A percentile compares a stretch with the other conserved stretches of the same genome.
Conservation (phyloP, 768 basidiomycete species). For the Suillus alpinus region DNA sequence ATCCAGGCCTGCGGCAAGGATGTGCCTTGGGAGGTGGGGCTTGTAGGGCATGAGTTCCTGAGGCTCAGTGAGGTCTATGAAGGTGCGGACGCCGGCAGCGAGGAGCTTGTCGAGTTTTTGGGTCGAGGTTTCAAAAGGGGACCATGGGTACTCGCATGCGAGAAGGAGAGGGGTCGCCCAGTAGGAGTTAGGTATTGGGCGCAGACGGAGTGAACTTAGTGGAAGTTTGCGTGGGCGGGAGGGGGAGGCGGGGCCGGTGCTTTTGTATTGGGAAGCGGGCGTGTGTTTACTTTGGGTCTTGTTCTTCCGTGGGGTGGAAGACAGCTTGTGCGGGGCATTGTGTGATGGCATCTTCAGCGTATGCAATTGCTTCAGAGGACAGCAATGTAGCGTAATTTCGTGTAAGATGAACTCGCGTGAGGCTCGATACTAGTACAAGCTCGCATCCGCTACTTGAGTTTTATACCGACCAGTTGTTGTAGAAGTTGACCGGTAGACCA, state of each 20-base stretch:
- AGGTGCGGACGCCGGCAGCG: constrained; percentile 70
- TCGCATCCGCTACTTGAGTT: background rate
- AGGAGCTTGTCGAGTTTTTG: constrained; percentile 77
- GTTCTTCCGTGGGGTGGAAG: background rate
- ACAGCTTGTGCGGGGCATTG: background rate
- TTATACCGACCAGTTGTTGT: background rate
- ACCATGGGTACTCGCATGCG: constrained; percentile 83
- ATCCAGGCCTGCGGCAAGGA: constrained; percentile 54
- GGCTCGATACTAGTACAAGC: background rate
- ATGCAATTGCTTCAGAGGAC: background rate
- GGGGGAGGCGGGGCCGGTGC: background rate
- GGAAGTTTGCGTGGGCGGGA: constrained; percentile 1
- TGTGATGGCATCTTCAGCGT: background rate
- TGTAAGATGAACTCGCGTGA: background rate
- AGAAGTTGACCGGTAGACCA: no score
- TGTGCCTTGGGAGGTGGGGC: constrained; percentile 51
- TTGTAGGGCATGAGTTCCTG: constrained; percentile 71
- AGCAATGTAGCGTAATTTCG: background rate
- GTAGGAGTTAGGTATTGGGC: constrained; percentile 82
- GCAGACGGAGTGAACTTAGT: constrained; percentile 20
- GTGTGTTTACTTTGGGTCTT: background rate
- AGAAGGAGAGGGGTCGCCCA: constrained; percentile 74
- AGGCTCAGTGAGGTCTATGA: constrained; percentile 83
- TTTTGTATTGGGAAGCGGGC: background rate
- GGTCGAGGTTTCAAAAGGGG: constrained; percentile 47